phyloP scores from a whole-genome alignment of 1,139 yeast genomes.

The Yamadazyma mexicana region DNA sequence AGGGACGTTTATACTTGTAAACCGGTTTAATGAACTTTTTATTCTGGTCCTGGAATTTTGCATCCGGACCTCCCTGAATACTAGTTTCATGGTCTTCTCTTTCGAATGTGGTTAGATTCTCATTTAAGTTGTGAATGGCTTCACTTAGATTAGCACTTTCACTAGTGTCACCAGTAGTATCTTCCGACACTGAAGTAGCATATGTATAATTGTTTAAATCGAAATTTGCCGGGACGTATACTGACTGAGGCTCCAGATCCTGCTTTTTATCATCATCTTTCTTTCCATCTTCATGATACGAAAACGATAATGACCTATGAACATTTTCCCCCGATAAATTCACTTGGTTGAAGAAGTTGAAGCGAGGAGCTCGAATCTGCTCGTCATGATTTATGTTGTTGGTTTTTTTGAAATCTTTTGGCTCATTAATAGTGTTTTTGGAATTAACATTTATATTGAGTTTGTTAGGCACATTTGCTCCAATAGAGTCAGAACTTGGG shows the following conservation, averaged over 20 bases:
- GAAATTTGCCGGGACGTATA: conserved; percentile 42
- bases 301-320: conserved; percentile 5
- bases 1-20: conserved; percentile 40
- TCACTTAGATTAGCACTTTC: conserved; percentile 13
- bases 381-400: conserved; percentile 41
- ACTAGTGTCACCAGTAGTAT: background rate
- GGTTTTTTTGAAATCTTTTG: conserved; percentile 7
- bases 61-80: background rate
- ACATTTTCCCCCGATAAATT: conserved; percentile 5
- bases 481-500: background rate
- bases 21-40: conserved; percentile 21
- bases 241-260: conserved; percentile 4
- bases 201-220: conserved; percentile 29
- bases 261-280: conserved; percentile 1
- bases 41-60: background rate
- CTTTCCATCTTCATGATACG: conserved; percentile 4
- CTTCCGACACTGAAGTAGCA: conserved; percentile 11
- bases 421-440: conserved; percentile 9
- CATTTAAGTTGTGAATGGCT: conserved; percentile 27
- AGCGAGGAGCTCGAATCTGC: conserved; percentile 46
- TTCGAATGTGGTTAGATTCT: conserved; percentile 21
- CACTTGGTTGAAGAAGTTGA: conserved; percentile 18
- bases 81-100: conserved; percentile 5
- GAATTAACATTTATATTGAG: conserved; percentile 6
- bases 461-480: background rate